Percentiles rank a stretch among this genome's conserved stretches.
These are phyloP conservation scores for Plasmodium gaboni DNA, from an alignment of 169 alveolate species.

Conservation along the genomic window DNA sequence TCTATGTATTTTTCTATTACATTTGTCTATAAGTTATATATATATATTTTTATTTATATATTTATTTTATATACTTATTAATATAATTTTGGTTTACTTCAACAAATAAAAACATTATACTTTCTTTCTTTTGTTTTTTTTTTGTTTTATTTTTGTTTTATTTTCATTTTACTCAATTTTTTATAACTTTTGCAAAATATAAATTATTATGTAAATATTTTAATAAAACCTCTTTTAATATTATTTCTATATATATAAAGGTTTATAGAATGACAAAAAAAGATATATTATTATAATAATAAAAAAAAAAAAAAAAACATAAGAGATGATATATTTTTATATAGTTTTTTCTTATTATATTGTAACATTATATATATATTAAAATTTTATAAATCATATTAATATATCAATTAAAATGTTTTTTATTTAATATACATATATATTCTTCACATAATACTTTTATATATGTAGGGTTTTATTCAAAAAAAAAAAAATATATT, in stretches of 20 bases:
- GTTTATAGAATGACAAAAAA: not conserved
- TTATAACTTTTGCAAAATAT: slow-evolving; percentile 5
- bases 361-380: no score
- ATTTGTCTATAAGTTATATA: no score
- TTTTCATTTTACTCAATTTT: not conserved
- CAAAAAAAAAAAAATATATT: no score
- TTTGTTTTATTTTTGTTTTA: slow-evolving; percentile 2
- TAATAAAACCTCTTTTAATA: not conserved
- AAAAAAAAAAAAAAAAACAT: not conserved
- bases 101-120: not conserved
- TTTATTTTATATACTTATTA: not conserved
- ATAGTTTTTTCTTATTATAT: not conserved
- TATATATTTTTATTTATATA: not conserved
- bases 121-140: not conserved
- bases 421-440: no score
- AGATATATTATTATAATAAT: not conserved
- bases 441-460: no score
- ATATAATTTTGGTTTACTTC: no score
- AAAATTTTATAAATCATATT: no score
- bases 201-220: not conserved
- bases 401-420: no score
- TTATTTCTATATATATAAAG: not conserved
- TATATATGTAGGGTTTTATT: no score
- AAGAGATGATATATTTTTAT: not conserved
- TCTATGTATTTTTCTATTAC: no score